These are phyloP conservation scores for Saccharomyces paradoxus DNA, from an alignment of 805 yeast species.

Conservation along the genomic window DNA sequence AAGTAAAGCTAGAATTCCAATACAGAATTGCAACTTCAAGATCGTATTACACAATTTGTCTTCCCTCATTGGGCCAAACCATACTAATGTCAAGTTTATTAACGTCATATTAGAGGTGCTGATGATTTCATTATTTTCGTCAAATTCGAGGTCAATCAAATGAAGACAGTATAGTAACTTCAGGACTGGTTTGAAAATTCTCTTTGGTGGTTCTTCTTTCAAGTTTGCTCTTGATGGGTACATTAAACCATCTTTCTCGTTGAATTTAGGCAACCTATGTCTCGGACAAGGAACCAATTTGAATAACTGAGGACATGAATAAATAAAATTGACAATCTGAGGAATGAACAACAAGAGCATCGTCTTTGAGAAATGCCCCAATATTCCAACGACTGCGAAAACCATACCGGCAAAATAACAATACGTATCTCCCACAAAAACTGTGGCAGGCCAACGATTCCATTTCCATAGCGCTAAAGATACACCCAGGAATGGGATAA, in stretches of 20 bases:
- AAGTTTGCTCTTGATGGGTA: constrained; percentile 59
- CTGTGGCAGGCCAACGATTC: constrained; percentile 88
- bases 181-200: constrained; percentile 31
- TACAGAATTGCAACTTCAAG: constrained; percentile 49
- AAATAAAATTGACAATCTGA: constrained; percentile 82
- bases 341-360: constrained; percentile 78
- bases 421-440: constrained; percentile 96
- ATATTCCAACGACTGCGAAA: constrained; percentile 90
- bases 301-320: constrained; percentile 88
- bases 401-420: constrained; percentile 99
- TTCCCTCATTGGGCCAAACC: constrained; percentile 88
- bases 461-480: constrained; percentile 63
- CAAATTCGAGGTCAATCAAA: constrained; percentile 40
- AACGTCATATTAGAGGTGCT: constrained; percentile 77
- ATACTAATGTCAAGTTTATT: constrained; percentile 72
- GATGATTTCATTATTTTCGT: constrained; percentile 27
- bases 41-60: constrained; percentile 59
- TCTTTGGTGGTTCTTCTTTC: constrained; percentile 30
- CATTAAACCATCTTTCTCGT: constrained; percentile 58
- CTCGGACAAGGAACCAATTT: constrained; percentile 88
- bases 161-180: constrained; percentile 39
- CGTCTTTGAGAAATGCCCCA: constrained; percentile 95
- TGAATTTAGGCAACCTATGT: constrained; percentile 80
- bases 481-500: constrained; percentile 83
- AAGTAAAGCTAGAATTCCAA: constrained; percentile 60